A percentile compares a stretch with the other conserved stretches of the same genome.
phyloP scores from a whole-genome alignment of 1,139 yeast genomes.

The Pichia sp. region DNA sequence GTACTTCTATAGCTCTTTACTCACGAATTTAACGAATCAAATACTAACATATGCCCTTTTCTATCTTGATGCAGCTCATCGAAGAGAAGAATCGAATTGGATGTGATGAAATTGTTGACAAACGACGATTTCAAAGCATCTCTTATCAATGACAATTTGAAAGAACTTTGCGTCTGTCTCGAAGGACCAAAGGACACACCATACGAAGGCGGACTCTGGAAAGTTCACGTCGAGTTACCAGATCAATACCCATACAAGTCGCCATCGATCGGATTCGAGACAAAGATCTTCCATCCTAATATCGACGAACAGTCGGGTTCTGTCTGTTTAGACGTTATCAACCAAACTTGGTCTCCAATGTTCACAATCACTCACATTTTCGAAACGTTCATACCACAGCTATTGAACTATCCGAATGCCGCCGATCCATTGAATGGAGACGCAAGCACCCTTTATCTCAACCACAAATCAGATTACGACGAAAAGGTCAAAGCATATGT shows the following conservation, averaged over 20 bases:
- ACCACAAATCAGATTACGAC: conserved; percentile 67
- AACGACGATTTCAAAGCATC: conserved; percentile 92
- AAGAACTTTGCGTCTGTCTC: conserved; percentile 84
- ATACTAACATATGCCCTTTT: conserved; percentile 48
- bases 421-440: conserved; percentile 92
- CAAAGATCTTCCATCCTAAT: conserved; percentile 92
- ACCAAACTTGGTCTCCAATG: conserved; percentile 99
- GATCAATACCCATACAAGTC: conserved; percentile 95
- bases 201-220: conserved; percentile 90
- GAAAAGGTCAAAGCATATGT: conserved; percentile 75
- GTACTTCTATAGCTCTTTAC: too few species aligned
- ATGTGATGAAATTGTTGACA: conserved; percentile 95
- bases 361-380: conserved; percentile 89
- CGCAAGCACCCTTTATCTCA: conserved; percentile 79
- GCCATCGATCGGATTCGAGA: conserved; percentile 93
- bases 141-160: conserved; percentile 84
- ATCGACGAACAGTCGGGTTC: conserved; percentile 89
- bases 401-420: conserved; percentile 90
- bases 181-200: conserved; percentile 89
- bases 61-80: conserved; percentile 4
- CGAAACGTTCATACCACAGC: conserved; percentile 91
- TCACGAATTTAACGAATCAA: too few species aligned
- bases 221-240: conserved; percentile 89
- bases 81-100: conserved; percentile 76
- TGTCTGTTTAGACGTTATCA: conserved; percentile 94